Base-by-base conservation (phyloP, 2,329 filamentous ascomycete genomes). In the Colletotrichum tofieldiae region DNA sequence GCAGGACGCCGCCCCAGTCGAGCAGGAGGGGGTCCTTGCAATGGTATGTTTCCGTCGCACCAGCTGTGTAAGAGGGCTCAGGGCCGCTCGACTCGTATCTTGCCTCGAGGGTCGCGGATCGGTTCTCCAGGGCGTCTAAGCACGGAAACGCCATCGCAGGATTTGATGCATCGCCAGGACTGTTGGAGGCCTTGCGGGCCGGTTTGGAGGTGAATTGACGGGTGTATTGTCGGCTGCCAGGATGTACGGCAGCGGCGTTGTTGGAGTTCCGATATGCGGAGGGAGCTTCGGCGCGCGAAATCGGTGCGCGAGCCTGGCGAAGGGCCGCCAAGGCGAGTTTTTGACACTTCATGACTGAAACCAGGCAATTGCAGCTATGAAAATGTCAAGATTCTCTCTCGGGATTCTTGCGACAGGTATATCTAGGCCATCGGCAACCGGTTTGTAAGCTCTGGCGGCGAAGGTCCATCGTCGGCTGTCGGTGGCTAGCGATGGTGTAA, bases 1-100 rank as follows among this genome's bases (percentile, higher is more conserved):
- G 93, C 45, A 99, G 84, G n/a, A 95, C 89, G 65, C 96, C 96
- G 73, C 96, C 96, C 94, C 97, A 98, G 83, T 99, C 96, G 35
- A 98, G 90, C 3, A 95, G 86, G 20, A 98, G 85, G 0, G 95
- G 92, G 29, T 94, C 87, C 9, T 88, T 78, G 77, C 92, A 96
- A 79, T 91, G 92, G 82, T 93, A 98, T 39, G 85, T 88, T 75
- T 93, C 89, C 63, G 96, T 95, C n/a, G 90, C 91, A 69, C 96
- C 96, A 56, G 93, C 93, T 0, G 96, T 98, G 82, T 99, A 99
- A 1, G 94, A 94, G 0, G 96, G 96, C 79, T 99, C 96, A 1
- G 96, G 96, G 0, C 96, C 96, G 58, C 91, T 92, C 20, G 90
- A 89, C 59, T 92, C 86, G 47, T 93, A 93, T 67, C 86, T 86